A percentile compares a stretch with the other conserved stretches of the same genome.
These are phyloP conservation scores for Volvox africanus DNA, from an alignment of 139 green algal genomes.

Conservation along the genomic window DNA sequence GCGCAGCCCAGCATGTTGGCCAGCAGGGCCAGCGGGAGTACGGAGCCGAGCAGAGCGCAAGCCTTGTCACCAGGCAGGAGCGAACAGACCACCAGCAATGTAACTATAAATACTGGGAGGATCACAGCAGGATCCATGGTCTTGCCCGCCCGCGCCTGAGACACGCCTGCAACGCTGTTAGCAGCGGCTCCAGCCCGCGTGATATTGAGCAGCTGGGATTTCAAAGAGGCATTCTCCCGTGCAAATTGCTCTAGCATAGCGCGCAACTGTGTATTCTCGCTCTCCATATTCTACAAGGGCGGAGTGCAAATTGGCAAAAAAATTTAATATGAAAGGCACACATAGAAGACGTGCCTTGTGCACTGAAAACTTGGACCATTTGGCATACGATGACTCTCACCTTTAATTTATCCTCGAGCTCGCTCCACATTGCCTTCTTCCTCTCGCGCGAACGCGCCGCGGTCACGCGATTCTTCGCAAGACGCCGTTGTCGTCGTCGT, in stretches of 20 bases:
- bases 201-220: conserved; percentile 45
- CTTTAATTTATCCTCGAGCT: conserved; percentile 59
- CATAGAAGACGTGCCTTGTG: too few relatives aligned
- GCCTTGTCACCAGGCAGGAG: conserved; percentile 54
- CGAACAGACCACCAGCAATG: conserved; percentile 54
- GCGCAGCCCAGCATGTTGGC: conserved; percentile 1
- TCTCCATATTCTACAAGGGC: conserved; percentile 46
- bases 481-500: conserved; percentile 66
- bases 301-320: not conserved
- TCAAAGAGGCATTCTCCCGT: conserved; percentile 59
- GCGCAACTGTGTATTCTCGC: conserved; percentile 61
- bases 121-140: conserved; percentile 55
- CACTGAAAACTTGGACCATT: too few relatives aligned
- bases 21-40: conserved; percentile 33
- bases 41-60: conserved; percentile 32
- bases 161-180: not conserved
- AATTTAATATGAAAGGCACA: too few relatives aligned
- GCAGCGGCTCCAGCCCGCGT: not conserved
- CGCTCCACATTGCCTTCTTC: conserved; percentile 71
- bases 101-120: conserved; percentile 65
- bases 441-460: conserved; percentile 72
- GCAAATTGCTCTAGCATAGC: conserved; percentile 56
- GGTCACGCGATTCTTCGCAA: conserved; percentile 80
- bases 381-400: not conserved
- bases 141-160: conserved; percentile 28